Evolutionary conservation across 306 rosid genomes (phyloP).

Genomic region (Pachyrhizus erosus): DNA sequence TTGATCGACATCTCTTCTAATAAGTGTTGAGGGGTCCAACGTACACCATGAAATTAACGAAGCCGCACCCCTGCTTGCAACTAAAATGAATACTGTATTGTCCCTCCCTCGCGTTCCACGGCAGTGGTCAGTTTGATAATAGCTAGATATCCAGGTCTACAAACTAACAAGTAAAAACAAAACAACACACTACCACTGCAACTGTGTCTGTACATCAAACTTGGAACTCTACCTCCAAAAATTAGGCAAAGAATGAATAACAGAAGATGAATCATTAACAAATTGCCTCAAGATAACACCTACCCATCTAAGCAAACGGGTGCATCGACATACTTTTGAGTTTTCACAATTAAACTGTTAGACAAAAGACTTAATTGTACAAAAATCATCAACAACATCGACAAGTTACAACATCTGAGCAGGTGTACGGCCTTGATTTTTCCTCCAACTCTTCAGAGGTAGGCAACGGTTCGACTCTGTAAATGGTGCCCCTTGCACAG

Average conservation of each 20-base stretch:
- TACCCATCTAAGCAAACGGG: slow-evolving; percentile 39
- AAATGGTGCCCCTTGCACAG: slow-evolving; percentile 49
- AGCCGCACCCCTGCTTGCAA: slow-evolving; percentile 1
- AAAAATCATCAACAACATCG: slow-evolving; percentile 77
- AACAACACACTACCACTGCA: slow-evolving; percentile 40
- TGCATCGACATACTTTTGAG: slow-evolving; percentile 20
- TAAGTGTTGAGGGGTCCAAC: background rate
- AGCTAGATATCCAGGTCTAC: slow-evolving; percentile 25
- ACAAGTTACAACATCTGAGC: slow-evolving; percentile 65
- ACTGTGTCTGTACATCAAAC: slow-evolving; percentile 50
- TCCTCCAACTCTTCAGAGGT: slow-evolving; percentile 64
- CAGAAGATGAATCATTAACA: slow-evolving; percentile 33
- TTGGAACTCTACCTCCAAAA: slow-evolving; percentile 44
- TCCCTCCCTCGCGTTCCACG: slow-evolving; percentile 6
- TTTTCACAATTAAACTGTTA: slow-evolving; percentile 32
- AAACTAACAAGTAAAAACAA: slow-evolving; percentile 23
- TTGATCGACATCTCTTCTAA: background rate
- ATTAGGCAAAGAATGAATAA: slow-evolving; percentile 46
- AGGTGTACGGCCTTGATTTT: slow-evolving; percentile 72
- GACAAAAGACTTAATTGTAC: slow-evolving; percentile 28
- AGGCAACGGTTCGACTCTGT: slow-evolving; percentile 71
- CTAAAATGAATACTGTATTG: background rate
- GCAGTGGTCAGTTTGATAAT: slow-evolving; percentile 21
- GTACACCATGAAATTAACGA: background rate
- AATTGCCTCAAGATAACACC: slow-evolving; percentile 39